Conservation (phyloP, 176 grass and related monocot species). For the Juncus inflexus region DNA sequence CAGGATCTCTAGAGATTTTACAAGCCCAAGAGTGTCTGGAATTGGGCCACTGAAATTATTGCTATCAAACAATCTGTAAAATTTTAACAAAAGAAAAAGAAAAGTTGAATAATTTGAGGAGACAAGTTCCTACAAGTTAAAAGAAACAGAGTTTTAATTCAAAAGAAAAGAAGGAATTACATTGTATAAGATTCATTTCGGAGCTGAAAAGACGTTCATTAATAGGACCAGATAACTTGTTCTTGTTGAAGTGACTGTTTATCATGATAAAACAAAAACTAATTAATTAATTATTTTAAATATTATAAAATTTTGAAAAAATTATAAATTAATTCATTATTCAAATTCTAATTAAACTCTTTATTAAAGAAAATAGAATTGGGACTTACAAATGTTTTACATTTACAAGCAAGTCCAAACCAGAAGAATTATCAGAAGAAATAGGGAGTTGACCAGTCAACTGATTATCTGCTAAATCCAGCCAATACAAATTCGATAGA, state of each 20-base stretch:
- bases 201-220: conserved; percentile 48
- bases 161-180: neutral
- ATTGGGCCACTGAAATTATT: conserved; percentile 67
- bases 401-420: conserved; percentile 51
- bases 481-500: conserved; percentile 62
- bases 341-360: too few relatives aligned
- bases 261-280: too few relatives aligned
- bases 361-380: too few relatives aligned
- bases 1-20: conserved; percentile 57
- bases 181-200: conserved; percentile 55
- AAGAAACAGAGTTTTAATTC: too few relatives aligned
- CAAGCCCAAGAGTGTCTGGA: conserved; percentile 43
- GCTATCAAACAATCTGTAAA: conserved; percentile 59
- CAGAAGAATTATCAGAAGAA: conserved; percentile 41
- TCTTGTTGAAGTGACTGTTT: conserved; percentile 92
- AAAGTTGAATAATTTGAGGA: conserved; percentile 14
- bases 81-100: conserved; percentile 5
- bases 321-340: too few relatives aligned
- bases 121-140: neutral
- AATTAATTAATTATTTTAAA: too few relatives aligned
- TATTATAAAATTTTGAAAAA: too few relatives aligned
- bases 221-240: conserved; percentile 67
- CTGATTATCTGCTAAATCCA: conserved; percentile 72
- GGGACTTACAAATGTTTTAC: conserved; percentile 69
- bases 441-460: conserved; percentile 64